Evolutionary conservation across 345 rosid genomes (phyloP).

Genomic region (Hypericum androsaemum): DNA sequence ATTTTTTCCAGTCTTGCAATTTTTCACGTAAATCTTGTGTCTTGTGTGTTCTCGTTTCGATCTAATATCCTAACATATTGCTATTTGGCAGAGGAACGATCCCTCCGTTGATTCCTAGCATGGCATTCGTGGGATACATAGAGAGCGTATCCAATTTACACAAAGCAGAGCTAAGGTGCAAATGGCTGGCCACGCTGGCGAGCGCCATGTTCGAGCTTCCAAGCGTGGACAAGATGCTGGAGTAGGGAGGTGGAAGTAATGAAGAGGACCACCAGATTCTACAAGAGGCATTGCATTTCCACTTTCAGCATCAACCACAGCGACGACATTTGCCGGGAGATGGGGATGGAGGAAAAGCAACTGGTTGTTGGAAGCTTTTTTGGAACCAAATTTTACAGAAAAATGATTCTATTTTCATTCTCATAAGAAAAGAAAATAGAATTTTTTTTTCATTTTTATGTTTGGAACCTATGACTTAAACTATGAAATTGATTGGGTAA

Average conservation of each 20-base stretch:
- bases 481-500: slow-evolving; percentile 17
- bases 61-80: background rate
- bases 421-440: too few relatives aligned
- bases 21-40: slow-evolving; percentile 44
- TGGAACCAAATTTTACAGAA: too few relatives aligned
- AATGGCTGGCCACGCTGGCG: slow-evolving; percentile 52
- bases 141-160: slow-evolving; percentile 75
- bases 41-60: background rate
- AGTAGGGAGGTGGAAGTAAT: slow-evolving; percentile 53
- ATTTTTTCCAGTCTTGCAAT: slow-evolving; percentile 51
- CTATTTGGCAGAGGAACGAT: slow-evolving; percentile 53
- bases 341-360: slow-evolving; percentile 74
- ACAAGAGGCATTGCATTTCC: slow-evolving; percentile 76
- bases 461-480: too few relatives aligned
- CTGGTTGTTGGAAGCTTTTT: slow-evolving; percentile 58
- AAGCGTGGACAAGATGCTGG: slow-evolving; percentile 50
- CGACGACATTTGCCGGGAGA: slow-evolving; percentile 69
- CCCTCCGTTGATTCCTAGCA: slow-evolving; percentile 75
- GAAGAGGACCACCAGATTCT: slow-evolving; percentile 60
- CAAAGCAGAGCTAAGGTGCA: slow-evolving; percentile 65
- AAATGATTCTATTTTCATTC: too few relatives aligned
- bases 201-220: slow-evolving; percentile 62
- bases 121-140: slow-evolving; percentile 64
- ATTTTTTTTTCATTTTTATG: too few relatives aligned
- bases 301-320: slow-evolving; percentile 83